phyloP scores from a whole-genome alignment of 805 yeast species.

The Kockiozyma suomiensis region DNA sequence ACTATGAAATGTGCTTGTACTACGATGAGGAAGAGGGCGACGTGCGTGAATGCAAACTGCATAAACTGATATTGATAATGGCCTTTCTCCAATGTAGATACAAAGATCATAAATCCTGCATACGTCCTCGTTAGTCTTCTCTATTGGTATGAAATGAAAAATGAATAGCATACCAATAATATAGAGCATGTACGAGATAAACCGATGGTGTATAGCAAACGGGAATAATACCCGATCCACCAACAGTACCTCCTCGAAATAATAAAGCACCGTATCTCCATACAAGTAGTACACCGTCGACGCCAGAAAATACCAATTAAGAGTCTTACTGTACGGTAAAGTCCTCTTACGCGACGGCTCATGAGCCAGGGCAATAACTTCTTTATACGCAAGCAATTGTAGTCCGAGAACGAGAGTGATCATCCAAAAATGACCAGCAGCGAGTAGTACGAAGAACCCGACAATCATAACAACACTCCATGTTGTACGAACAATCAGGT shows the following conservation, averaged over 20 bases:
- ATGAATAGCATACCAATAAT: conserved; percentile 25
- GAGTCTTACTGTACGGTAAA: conserved; percentile 55
- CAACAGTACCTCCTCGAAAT: conserved; percentile 58
- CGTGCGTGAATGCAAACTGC: conserved; percentile 89
- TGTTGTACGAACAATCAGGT: conserved; percentile 80
- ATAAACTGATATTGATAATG: conserved; percentile 89
- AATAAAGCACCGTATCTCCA: conserved; percentile 76
- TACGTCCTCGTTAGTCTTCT: neutral
- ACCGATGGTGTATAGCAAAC: conserved; percentile 75
- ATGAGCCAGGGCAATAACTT: conserved; percentile 84
- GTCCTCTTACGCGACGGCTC: conserved; percentile 81
- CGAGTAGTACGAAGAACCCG: conserved; percentile 66
- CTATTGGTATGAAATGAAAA: too few species aligned
- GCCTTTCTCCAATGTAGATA: conserved; percentile 84
- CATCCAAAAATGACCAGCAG: conserved; percentile 84
- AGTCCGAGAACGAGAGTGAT: conserved; percentile 68
- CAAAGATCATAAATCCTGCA: conserved; percentile 85
- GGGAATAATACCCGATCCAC: conserved; percentile 58
- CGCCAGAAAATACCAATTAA: conserved; percentile 55
- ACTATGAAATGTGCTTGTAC: conserved; percentile 93
- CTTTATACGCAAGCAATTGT: conserved; percentile 84
- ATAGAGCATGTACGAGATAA: conserved; percentile 80
- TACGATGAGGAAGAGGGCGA: conserved; percentile 86
- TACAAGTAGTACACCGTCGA: conserved; percentile 89
- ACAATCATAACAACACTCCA: conserved; percentile 93